Conservation (phyloP, 495 filamentous ascomycete species). For the Trichoderma asperelloides region DNA sequence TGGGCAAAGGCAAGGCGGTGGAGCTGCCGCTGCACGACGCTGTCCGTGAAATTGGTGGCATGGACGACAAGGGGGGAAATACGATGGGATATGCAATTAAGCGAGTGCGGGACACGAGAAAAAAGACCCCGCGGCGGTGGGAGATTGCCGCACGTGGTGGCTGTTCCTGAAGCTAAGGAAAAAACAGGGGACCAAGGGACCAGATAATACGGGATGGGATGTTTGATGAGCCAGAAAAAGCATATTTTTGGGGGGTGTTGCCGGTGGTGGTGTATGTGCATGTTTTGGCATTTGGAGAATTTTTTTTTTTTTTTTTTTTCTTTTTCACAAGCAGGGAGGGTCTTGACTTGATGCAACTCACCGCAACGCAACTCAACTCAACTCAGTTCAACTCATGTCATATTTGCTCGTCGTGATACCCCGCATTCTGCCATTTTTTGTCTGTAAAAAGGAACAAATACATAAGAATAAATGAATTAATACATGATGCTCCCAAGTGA, state of each 20-base stretch:
- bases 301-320: no score
- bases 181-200: neutral
- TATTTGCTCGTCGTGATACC: no score
- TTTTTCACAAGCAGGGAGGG: no score
- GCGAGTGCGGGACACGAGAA: neutral
- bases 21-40: conserved; percentile 1
- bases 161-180: neutral
- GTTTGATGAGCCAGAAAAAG: no score
- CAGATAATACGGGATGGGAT: no score
- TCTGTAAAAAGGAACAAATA: neutral
- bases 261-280: no score
- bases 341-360: no score
- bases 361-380: no score
- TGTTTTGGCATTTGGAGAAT: no score
- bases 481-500: neutral
- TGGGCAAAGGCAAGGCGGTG: conserved; percentile 2
- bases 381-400: no score
- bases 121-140: neutral
- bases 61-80: neutral
- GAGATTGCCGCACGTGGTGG: neutral
- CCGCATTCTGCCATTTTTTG: neutral
- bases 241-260: no score
- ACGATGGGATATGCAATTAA: neutral
- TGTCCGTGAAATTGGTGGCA: neutral
- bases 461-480: neutral